phyloP scores from a whole-genome alignment of 2,329 filamentous ascomycete species.

The Hypoxylon sp. region DNA sequence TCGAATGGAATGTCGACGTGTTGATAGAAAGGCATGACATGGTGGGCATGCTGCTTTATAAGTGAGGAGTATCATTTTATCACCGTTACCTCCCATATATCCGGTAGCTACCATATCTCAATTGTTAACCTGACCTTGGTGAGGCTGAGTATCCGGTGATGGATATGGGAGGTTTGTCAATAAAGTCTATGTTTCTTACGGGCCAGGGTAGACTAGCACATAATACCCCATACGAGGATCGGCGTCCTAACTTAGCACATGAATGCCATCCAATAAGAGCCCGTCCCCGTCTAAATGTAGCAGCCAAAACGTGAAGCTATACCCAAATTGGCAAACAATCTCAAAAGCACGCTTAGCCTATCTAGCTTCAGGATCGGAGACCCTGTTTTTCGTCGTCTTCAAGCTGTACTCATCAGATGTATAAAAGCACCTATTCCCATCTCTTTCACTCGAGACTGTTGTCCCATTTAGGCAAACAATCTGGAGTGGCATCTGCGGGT shows the following conservation, averaged over 20 bases:
- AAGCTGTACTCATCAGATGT: too few species aligned
- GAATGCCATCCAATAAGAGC: slow-evolving; percentile 9
- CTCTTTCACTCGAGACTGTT: slow-evolving; percentile 5
- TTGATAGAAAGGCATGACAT: neutral
- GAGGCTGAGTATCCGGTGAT: neutral
- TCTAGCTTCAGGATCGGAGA: too few species aligned
- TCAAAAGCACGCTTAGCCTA: slow-evolving; percentile 8
- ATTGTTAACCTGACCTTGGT: neutral
- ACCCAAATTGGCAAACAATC: slow-evolving; percentile 29
- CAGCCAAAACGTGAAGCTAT: slow-evolving; percentile 9
- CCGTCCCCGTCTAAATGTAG: neutral
- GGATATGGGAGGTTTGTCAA: neutral
- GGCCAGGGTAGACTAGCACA: neutral
- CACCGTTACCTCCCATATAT: neutral
- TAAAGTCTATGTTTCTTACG: neutral
- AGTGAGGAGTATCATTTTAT: neutral
- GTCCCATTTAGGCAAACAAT: slow-evolving; percentile 20
- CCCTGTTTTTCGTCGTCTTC: too few species aligned
- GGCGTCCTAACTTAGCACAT: neutral
- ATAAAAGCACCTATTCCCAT: neutral
- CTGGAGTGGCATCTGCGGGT: neutral
- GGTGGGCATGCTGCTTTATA: neutral
- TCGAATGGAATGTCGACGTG: neutral
- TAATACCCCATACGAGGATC: neutral
- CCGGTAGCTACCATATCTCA: neutral